Conservation (phyloP, 2,329 filamentous ascomycete species). For the Paraconiothyrium sp. region DNA sequence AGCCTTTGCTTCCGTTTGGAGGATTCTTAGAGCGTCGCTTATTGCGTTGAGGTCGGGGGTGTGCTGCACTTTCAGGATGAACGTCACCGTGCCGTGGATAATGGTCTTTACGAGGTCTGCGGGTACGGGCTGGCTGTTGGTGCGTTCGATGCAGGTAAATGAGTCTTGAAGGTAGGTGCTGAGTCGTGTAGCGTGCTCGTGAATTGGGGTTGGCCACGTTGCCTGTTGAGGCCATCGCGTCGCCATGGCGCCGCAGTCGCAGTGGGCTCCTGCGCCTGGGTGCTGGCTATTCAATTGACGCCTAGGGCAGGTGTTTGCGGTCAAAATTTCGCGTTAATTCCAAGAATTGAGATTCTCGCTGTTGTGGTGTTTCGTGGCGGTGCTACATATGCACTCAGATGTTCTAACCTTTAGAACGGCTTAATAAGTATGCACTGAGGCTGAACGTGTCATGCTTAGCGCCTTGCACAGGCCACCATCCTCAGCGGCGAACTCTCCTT, state of each 20-base stretch:
- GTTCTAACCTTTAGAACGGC: no score
- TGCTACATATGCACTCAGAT: no score
- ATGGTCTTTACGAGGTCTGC: constrained; percentile 22
- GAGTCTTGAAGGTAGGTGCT: constrained; percentile 27
- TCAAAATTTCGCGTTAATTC: constrained; percentile 22
- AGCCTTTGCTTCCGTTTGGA: constrained; percentile 24
- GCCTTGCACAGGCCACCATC: no score
- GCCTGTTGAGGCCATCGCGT: constrained; percentile 18
- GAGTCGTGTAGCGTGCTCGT: constrained; percentile 16
- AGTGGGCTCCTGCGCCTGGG: constrained; percentile 18
- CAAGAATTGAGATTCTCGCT: constrained; percentile 28
- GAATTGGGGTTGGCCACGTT: constrained; percentile 22
- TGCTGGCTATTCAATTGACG: constrained; percentile 14
- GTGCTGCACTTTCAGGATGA: constrained; percentile 28
- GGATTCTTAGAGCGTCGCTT: constrained; percentile 24
- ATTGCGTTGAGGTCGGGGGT: constrained; percentile 25
- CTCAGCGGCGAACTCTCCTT: no score
- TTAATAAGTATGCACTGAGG: no score
- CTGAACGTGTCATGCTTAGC: no score
- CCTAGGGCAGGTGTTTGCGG: constrained; percentile 16
- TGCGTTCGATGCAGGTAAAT: constrained; percentile 25
- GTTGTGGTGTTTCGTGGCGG: constrained; percentile 29
- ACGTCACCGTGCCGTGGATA: constrained; percentile 22
- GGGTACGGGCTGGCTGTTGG: constrained; percentile 24
- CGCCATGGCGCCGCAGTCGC: constrained; percentile 18